Evolutionary conservation across 192 early-diverging fungal species (phyloP), one percentile per base, ranked within the genome.

Genomic region (Coemansia sp.): DNA sequence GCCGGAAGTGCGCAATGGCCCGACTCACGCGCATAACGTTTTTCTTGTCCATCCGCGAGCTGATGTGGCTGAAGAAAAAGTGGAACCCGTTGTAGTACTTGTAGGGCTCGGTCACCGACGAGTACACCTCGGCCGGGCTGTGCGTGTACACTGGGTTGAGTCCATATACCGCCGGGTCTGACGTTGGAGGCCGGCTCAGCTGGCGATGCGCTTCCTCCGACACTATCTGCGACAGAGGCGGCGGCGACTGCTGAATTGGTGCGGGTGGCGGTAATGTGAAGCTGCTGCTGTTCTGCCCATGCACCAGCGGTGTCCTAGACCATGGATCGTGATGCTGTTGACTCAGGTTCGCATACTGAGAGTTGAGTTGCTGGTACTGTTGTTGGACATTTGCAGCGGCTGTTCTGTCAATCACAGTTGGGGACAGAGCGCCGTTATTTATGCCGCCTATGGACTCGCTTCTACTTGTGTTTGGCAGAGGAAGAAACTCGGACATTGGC

Each of bases 41-140:
- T 22, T 86, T 85, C 71, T 90, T 89, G 70, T 87, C 87, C 93
- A 98, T 94, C 65, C 92, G 93, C 57, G 89, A 86, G 62, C 86
- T 85, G 48, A 95, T 90, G 67, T 92, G 89, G 29, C 86, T 83
- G 59, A 98, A 88, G 43, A 95, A 83, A 69, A 89, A 95, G 72
- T 96, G 95, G 80, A 93, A 98, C 7, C 95, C 95, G 71, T 92
- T 92, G 13, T 89, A 87, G 85, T 98, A 95, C 65, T 93, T 90
- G 77, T 94, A 93, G 15, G 95, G 94, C 64, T 89, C 85, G 34
- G 83, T 82, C 14, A 95, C 92, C 54, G 82, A 83, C 32, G 85
- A 83, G 77, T 97, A 97, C 14, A 94, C 92, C 64, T 87, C 88
- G 54, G 68, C 74, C 7, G 80, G 70, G 60, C 67, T 70, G 52